Evolutionary conservation across 2,329 filamentous ascomycete genomes (phyloP), one percentile per base, ranked within the genome.

Genomic region (Ceratocystis huliohia): DNA sequence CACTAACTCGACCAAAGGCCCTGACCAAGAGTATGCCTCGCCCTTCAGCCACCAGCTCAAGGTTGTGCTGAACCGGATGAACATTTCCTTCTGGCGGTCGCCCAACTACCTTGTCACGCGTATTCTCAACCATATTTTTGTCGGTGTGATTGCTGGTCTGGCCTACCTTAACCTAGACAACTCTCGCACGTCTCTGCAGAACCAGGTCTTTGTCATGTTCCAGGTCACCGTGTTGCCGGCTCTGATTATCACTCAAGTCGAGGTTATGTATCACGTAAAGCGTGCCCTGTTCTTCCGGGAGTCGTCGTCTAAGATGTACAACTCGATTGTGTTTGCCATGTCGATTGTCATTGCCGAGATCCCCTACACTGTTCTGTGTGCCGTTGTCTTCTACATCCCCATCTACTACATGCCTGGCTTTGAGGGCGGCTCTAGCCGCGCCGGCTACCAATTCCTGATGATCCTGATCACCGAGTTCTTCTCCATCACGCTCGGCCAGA

Each of bases 101-200:
- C 89, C 89, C 45, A 91, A 95, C 77, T 96, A 96, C 74, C 86
- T 91, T 64, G 94, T 95, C 75, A 95, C 91, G 0, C 84, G 91
- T 20, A 78, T 96, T 20, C 95, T 93, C 79, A 92, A 88, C 73
- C 91, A 96, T 74, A 78, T 93, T 68, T 83, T 85, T 68, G 88
- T 96, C 70, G 87, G 88, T 0, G 73, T 96, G 15, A 77, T 95
- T 66, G 90, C 88, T 0, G 91, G 91, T 70, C 80, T 96, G 13
- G 87, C 87, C 44, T 96, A 88, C 74, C 79, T 95, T 61, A 83
- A 90, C 68, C 83, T 96, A 7, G 86, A 93, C 72, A 77, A 91
- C 72, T 91, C 88, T 1, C 83, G 88, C 8, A 78, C 86, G 0
- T 89, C 87, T 1, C 81, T 96, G 3, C 91, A 96, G 75, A 89